Evolutionary conservation across 129 eudicot genomes (phyloP).

Genomic region (Calendula officinalis): DNA sequence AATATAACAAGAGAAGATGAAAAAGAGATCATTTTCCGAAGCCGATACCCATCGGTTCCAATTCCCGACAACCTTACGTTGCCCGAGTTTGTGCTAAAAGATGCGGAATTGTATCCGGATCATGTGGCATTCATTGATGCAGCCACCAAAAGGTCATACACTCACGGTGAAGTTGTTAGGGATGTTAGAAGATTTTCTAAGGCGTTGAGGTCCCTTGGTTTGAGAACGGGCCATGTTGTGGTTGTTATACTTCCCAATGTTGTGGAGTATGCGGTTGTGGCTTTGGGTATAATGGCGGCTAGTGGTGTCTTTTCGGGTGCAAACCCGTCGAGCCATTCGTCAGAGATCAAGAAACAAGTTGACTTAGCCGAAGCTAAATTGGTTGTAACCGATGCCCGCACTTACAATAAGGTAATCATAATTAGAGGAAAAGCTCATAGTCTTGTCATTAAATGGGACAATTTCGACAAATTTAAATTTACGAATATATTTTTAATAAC

Average conservation of each 20-base stretch:
- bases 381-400: conserved; percentile 65
- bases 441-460: background rate
- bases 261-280: conserved; percentile 70
- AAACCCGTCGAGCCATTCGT: conserved; percentile 62
- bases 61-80: conserved; percentile 66
- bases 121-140: conserved; percentile 81
- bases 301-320: conserved; percentile 90
- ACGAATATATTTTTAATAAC: too few relatives aligned
- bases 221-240: conserved; percentile 77
- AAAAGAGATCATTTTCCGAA: conserved; percentile 57
- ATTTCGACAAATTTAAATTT: too few relatives aligned
- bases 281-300: conserved; percentile 94
- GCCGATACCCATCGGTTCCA: conserved; percentile 58
- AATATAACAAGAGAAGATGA: conserved; percentile 27
- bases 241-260: conserved; percentile 82
- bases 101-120: conserved; percentile 53
- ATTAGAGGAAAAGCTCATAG: background rate
- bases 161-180: conserved; percentile 61
- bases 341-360: conserved; percentile 77
- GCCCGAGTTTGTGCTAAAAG: conserved; percentile 79
- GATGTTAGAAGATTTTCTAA: conserved; percentile 74
- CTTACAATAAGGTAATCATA: conserved; percentile 58
- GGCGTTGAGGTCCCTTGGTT: conserved; percentile 87
- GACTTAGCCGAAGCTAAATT: conserved; percentile 89
- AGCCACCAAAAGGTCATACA: conserved; percentile 55